phyloP scores from a whole-genome alignment of 2,329 filamentous ascomycete genomes.

The Calonectria montana region DNA sequence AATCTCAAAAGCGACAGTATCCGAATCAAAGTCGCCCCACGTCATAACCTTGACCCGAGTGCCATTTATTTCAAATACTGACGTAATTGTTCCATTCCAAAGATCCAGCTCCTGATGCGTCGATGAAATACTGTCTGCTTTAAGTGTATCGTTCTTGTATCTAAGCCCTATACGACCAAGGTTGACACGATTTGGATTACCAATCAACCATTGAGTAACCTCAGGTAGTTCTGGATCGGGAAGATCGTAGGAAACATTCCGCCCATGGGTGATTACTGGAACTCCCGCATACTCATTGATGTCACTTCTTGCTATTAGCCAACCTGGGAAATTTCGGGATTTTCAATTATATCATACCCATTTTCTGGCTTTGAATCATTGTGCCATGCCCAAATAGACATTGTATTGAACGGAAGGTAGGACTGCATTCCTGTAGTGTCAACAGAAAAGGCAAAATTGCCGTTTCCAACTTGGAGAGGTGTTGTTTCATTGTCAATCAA shows the following conservation, averaged over 20 bases:
- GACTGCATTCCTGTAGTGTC: constrained; percentile 59
- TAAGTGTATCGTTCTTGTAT: constrained; percentile 47
- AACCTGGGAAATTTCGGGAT: too few species aligned
- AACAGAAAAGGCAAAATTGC: constrained; percentile 61
- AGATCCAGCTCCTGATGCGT: constrained; percentile 43
- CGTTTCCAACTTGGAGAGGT: constrained; percentile 63
- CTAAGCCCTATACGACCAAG: constrained; percentile 55
- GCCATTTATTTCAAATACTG: constrained; percentile 48
- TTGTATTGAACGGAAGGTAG: constrained; percentile 58
- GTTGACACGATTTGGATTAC: constrained; percentile 59
- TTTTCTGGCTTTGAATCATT: constrained; percentile 59
- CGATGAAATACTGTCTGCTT: constrained; percentile 40
- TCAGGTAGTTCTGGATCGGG: constrained; percentile 49
- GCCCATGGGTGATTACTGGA: constrained; percentile 47
- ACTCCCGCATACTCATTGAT: constrained; percentile 48
- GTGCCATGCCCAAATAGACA: constrained; percentile 63
- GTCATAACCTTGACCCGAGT: constrained; percentile 49
- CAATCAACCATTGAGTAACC: constrained; percentile 63
- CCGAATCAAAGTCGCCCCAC: constrained; percentile 51
- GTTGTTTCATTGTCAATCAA: constrained; percentile 52
- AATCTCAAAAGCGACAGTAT: constrained; percentile 51
- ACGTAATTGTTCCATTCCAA: constrained; percentile 46
- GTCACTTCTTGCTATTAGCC: neutral
- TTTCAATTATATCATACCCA: neutral
- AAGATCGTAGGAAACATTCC: constrained; percentile 52